Base-by-base conservation (phyloP, 148 eudicot genomes). In the Cornus florida region DNA sequence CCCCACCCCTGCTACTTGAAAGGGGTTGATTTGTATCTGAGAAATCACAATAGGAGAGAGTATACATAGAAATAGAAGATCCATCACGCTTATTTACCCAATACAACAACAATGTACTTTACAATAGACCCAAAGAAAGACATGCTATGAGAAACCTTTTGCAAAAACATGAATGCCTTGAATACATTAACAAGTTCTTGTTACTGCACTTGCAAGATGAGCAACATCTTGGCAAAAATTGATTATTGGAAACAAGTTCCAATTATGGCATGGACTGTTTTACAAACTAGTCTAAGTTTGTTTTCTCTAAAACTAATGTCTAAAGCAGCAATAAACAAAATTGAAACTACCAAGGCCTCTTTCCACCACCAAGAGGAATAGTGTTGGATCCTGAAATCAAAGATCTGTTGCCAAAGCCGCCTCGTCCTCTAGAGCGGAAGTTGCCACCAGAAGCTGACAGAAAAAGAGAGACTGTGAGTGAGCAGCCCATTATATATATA, bases 351-450 rank as follows among this genome's bases (percentile, higher is more conserved):
- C 90, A 91, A 71, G 83, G 93, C 86, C 84, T 85, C 86, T 87
- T 89, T 60, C 79, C 77, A 24, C 91, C 91, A 33, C 92, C 91
- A 68, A 93, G 32, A 67, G 94, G 97, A 10, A 86, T 76, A 35
- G 82, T 67, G 81, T 93, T 95, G 11, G 96, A 90, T 80, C 97
- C 98, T 38, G 95, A 84, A 10, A 80, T 83, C 77, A 53, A 70
- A 59, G 86, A 80, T 69, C 97, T 88, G 85, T 91, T 86, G 74
- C 97, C 95, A 77, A 83, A 92, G 73, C 97, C 97, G 57, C 97
- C 97, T 66, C 95, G 90, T n/a, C 99, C 97, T 89, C 97, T 90
- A 67, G 93, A 88, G 12, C 99, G 91, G 77, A 89, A 92, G 82
- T 89, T 92, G 73, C 93, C 83, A 66, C 93, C 91, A 32, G 94